Base-by-base conservation (phyloP, 257 asterid species). In the Euphrasia confusa region DNA sequence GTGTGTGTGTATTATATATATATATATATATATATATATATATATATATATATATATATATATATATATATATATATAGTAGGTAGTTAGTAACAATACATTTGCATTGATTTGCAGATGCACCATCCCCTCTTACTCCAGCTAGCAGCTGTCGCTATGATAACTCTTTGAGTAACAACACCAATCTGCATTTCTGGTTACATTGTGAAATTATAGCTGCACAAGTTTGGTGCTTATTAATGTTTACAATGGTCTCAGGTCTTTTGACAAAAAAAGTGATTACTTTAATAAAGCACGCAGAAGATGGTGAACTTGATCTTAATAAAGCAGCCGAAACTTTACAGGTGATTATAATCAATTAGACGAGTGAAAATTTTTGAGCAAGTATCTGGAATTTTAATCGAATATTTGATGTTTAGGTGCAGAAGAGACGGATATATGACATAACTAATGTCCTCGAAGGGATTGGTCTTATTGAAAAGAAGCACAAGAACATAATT, bases 361-460 rank as follows among this genome's bases (percentile, higher is more conserved):
- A 58, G 33, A 55, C 52, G 67, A 28, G 58, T 14, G 0, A 12
- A 44, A 37, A 37, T 3, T 37, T 21, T 33, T 37, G 11, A 37
- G 14, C n/a, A 37, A 17, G 50, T 47, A 15, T 44, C 44, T 54
- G 54, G 62, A 48, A 66, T 27, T 65, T 61, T 48, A 63, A 55
- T 33, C 37, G 49, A 21, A 60, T 65, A 68, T 56, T 24, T 48
- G 61, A 37, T 66, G 15, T 63, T 71, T 74, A 81, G 86, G 86
- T 81, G 48, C 86, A 81, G 61, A 81, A 81, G 78, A 78, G 86
- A 78, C 82, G 96, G 65, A 90, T 90, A 71, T 90, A 90, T 74
- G 96, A 88, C 75, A 90, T 90, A 65, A 90, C 98, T 37, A 90
- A 88, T 78, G 98, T 90, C 68, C 97, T 90, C 65, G 97, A 90